A percentile compares a stretch with the other conserved stretches of the same genome.
These are phyloP conservation scores for Flueggea neowawraea DNA, from an alignment of 441 rosid genomes.

Conservation along the genomic window DNA sequence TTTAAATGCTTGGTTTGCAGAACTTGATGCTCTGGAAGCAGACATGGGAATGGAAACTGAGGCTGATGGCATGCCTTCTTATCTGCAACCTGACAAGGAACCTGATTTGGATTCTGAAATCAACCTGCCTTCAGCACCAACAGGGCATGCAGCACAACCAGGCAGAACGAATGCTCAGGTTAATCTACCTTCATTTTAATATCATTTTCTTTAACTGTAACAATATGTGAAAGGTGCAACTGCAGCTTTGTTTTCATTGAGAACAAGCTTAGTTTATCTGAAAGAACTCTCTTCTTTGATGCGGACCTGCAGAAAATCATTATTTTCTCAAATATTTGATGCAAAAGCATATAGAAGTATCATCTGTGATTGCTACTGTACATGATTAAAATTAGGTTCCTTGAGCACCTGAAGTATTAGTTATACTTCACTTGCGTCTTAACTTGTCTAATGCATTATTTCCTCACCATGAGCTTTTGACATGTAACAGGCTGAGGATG, in stretches of 20 bases:
- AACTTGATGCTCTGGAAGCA: slow-evolving; percentile 95
- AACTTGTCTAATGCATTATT: no score
- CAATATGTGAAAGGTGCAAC: no score
- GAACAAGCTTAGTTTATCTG: no score
- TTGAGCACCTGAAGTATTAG: no score
- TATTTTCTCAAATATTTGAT: no score
- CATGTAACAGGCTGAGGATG: slow-evolving; percentile 60
- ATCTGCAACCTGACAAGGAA: slow-evolving; percentile 87
- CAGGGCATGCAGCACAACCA: slow-evolving; percentile 45
- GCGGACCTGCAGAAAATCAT: no score
- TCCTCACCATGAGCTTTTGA: not conserved
- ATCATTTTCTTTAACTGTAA: not conserved
- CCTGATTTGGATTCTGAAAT: slow-evolving; percentile 73
- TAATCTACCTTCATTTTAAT: slow-evolving; percentile 13
- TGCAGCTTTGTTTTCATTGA: no score
- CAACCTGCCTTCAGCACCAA: slow-evolving; percentile 85
- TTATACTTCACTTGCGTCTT: no score
- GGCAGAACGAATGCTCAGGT: slow-evolving; percentile 69
- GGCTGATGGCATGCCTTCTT: slow-evolving; percentile 81
- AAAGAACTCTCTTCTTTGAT: no score
- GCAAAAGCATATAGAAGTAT: no score
- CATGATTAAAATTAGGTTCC: no score
- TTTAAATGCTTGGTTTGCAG: slow-evolving; percentile 27
- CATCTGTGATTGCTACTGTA: no score
- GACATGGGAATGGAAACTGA: slow-evolving; percentile 93